phyloP scores from a whole-genome alignment of 2,329 filamentous ascomycete species.

The Pyrenochaeta sp. region DNA sequence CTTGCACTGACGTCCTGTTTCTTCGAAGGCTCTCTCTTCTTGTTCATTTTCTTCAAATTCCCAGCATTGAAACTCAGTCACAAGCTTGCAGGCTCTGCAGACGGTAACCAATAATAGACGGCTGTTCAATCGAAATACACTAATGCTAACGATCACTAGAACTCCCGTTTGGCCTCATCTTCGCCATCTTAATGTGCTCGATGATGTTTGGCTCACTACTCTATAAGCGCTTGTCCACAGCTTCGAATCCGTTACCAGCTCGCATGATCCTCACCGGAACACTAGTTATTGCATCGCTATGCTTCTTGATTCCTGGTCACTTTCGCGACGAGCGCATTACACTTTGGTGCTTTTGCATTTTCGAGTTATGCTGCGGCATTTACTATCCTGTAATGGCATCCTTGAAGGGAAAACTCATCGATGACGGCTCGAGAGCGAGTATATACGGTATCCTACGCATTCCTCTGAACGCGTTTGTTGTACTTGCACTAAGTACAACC shows the following conservation, averaged over 20 bases:
- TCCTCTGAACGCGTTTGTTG: slow-evolving; percentile 61
- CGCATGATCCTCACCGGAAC: slow-evolving; percentile 40
- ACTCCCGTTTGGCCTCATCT: slow-evolving; percentile 61
- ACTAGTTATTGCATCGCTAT: slow-evolving; percentile 35
- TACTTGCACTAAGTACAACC: slow-evolving; percentile 42
- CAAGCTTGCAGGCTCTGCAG: slow-evolving; percentile 35
- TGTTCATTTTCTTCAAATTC: slow-evolving; percentile 71
- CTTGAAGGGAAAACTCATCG: slow-evolving; percentile 64
- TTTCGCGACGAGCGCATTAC: slow-evolving; percentile 57
- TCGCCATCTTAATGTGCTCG: slow-evolving; percentile 66
- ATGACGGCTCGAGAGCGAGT: slow-evolving; percentile 62
- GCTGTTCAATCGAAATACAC: neutral
- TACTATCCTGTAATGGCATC: slow-evolving; percentile 67
- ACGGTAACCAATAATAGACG: slow-evolving; percentile 25
- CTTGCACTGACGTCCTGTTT: slow-evolving; percentile 63
- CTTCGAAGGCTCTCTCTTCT: slow-evolving; percentile 69
- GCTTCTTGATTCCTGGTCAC: slow-evolving; percentile 48
- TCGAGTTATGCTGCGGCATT: slow-evolving; percentile 66
- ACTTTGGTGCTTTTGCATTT: slow-evolving; percentile 66
- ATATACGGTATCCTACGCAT: slow-evolving; percentile 67
- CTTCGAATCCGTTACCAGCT: slow-evolving; percentile 25
- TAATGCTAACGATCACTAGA: slow-evolving; percentile 24
- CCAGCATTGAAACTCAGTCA: slow-evolving; percentile 58
- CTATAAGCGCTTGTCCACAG: slow-evolving; percentile 54
- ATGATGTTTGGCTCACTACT: slow-evolving; percentile 67